Evolutionary conservation across 345 rosid species (phyloP).

Genomic region (Gossypium anomalum): DNA sequence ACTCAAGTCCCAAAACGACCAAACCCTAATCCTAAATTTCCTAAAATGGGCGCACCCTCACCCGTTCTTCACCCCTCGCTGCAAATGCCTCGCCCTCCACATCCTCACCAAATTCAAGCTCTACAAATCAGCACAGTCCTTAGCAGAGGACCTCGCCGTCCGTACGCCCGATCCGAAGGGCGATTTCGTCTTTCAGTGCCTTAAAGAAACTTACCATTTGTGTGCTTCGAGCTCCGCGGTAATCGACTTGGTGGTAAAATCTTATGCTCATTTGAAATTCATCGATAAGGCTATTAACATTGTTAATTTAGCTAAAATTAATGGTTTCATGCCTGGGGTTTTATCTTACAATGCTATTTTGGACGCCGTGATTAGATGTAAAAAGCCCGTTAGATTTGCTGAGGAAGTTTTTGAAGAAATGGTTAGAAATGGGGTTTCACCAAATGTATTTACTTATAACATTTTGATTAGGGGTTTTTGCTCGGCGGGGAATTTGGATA

Average conservation of each 20-base stretch:
- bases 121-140: slow-evolving; percentile 62
- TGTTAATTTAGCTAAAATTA: slow-evolving; percentile 47
- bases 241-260: slow-evolving; percentile 78
- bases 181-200: slow-evolving; percentile 47
- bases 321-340: slow-evolving; percentile 93
- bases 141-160: slow-evolving; percentile 64
- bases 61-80: slow-evolving; percentile 57
- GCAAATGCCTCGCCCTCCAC: slow-evolving; percentile 75
- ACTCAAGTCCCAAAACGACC: slow-evolving; percentile 59
- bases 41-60: slow-evolving; percentile 63
- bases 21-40: slow-evolving; percentile 48
- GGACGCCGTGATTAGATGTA: slow-evolving; percentile 65
- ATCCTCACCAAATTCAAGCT: slow-evolving; percentile 79
- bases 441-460: slow-evolving; percentile 82
- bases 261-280: slow-evolving; percentile 56
- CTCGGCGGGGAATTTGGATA: slow-evolving; percentile 59
- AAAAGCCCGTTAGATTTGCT: slow-evolving; percentile 41
- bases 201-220: slow-evolving; percentile 52
- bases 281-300: slow-evolving; percentile 58
- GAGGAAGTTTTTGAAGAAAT: slow-evolving; percentile 58
- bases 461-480: slow-evolving; percentile 81
- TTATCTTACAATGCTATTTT: slow-evolving; percentile 76
- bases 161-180: slow-evolving; percentile 34
- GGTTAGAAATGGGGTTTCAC: slow-evolving; percentile 50
- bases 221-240: slow-evolving; percentile 78